These are phyloP conservation scores for Syzygium grande DNA, from an alignment of 345 rosid species.

Conservation along the genomic window DNA sequence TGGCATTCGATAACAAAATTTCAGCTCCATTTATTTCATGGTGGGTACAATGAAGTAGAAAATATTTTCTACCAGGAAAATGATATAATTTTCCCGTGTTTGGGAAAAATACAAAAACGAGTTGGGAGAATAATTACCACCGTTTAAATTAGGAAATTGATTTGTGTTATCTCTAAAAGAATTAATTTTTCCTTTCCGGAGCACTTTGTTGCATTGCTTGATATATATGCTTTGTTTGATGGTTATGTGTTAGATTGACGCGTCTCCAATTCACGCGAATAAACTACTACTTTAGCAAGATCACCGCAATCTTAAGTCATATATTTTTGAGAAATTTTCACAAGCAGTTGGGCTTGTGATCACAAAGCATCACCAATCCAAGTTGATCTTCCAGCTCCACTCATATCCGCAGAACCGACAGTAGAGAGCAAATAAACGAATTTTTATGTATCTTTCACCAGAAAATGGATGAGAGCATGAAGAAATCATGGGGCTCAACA, in stretches of 20 bases:
- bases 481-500: background rate
- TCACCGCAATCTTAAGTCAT: background rate
- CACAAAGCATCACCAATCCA: background rate
- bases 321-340: background rate
- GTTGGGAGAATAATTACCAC: no score
- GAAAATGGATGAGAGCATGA: background rate
- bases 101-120: no score
- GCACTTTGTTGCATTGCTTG: no score
- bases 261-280: background rate
- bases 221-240: no score
- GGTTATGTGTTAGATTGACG: background rate
- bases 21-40: background rate
- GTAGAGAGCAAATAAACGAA: background rate
- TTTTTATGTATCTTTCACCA: background rate
- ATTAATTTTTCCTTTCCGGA: no score
- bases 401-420: background rate
- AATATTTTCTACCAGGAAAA: no score
- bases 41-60: background rate
- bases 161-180: no score
- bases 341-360: background rate
- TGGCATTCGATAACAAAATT: background rate
- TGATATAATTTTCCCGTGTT: no score
- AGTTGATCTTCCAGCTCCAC: background rate
- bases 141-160: no score
- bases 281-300: background rate